These are phyloP conservation scores for Alternaria metachromatica DNA, from an alignment of 2,329 filamentous ascomycete species.

Conservation along the genomic window DNA sequence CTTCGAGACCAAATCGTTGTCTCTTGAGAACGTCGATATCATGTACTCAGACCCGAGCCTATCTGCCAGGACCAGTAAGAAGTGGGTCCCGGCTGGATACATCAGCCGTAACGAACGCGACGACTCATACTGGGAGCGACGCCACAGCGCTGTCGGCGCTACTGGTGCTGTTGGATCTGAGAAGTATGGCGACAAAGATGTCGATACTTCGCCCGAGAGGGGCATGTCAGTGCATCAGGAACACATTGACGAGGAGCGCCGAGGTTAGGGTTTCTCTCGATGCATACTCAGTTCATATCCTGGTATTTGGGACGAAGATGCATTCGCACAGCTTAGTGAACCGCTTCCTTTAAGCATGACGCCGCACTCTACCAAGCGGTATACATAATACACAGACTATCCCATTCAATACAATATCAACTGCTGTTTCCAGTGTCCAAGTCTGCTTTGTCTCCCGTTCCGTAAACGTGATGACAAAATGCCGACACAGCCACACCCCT, in stretches of 20 bases:
- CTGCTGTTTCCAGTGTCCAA: background rate
- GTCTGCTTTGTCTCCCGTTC: background rate
- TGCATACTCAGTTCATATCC: background rate
- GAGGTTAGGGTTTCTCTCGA: background rate
- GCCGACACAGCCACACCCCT: constrained; percentile 20
- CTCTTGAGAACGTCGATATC: constrained; percentile 45
- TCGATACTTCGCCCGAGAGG: constrained; percentile 27
- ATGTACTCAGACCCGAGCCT: constrained; percentile 42
- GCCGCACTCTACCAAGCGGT: background rate
- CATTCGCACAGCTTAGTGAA: background rate
- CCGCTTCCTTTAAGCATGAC: background rate
- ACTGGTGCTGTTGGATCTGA: constrained; percentile 12
- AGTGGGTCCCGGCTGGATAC: constrained; percentile 44
- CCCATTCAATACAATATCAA: background rate
- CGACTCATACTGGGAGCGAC: constrained; percentile 34
- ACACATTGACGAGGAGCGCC: constrained; percentile 10
- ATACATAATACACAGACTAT: background rate
- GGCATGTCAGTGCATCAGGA: constrained; percentile 32
- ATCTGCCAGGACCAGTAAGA: constrained; percentile 39
- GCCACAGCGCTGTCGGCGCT: constrained; percentile 26
- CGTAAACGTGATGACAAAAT: background rate
- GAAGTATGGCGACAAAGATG: constrained; percentile 27
- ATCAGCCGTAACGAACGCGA: constrained; percentile 40
- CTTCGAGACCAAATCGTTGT: constrained; percentile 43
- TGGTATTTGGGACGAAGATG: background rate